Evolutionary conservation across 179 eudicot species (phyloP).

Genomic region (Camellia oleifera): DNA sequence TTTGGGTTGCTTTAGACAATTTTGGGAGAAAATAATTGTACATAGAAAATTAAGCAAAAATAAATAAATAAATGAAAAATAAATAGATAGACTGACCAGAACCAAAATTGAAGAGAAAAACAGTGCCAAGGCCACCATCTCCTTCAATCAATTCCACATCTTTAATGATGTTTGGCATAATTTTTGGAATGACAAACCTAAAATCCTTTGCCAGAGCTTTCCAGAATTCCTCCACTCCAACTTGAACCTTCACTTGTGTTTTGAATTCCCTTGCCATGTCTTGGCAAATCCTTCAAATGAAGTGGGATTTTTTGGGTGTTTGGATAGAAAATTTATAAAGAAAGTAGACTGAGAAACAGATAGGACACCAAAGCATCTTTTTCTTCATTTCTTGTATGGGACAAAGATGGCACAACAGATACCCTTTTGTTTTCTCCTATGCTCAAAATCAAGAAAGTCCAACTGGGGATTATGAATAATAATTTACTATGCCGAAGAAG

Average conservation of each 20-base stretch:
- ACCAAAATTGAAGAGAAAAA: constrained; percentile 28
- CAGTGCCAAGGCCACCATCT: constrained; percentile 32
- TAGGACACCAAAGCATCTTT: neutral
- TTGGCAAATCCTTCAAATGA: neutral
- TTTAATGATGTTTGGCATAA: constrained; percentile 19
- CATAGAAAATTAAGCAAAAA: neutral
- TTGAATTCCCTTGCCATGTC: constrained; percentile 19
- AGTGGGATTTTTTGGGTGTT: neutral
- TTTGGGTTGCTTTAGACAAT: no score
- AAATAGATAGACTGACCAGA: constrained; percentile 14
- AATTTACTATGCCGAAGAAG: no score
- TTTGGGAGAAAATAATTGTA: neutral
- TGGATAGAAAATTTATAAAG: neutral
- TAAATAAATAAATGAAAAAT: neutral
- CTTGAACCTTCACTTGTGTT: constrained; percentile 17
- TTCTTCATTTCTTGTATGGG: neutral
- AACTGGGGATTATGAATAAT: no score
- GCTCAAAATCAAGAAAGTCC: neutral
- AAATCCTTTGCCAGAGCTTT: constrained; percentile 20
- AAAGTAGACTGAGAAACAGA: neutral
- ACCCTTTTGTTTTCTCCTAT: neutral
- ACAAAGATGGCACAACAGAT: neutral
- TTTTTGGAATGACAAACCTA: neutral
- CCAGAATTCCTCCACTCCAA: constrained; percentile 21
- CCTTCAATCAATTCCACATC: constrained; percentile 26